These are phyloP conservation scores for Pseudofabraea citricarpa DNA, from an alignment of 2,329 filamentous ascomycete species.

Conservation along the genomic window DNA sequence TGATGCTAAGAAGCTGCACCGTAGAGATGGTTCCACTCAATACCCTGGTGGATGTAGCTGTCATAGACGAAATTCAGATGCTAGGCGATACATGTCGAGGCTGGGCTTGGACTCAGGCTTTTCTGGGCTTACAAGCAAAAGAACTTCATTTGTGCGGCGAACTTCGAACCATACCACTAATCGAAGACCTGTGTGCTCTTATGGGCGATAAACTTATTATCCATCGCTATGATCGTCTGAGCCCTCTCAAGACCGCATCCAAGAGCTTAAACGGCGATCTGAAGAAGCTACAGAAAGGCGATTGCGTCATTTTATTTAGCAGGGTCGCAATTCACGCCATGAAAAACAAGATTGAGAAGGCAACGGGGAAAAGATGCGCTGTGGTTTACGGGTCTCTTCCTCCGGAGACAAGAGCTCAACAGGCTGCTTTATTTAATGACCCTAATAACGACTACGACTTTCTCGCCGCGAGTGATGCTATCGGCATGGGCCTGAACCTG, in stretches of 20 bases:
- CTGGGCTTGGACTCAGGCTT: constrained; percentile 90
- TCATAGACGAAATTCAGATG: constrained; percentile 99
- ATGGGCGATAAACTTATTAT: constrained; percentile 80
- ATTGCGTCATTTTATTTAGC: constrained; percentile 85
- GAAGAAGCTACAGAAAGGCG: constrained; percentile 72
- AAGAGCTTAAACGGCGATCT: constrained; percentile 61
- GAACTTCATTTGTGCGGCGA: constrained; percentile 95
- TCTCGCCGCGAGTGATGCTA: constrained; percentile 88
- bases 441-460: constrained; percentile 94
- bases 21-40: constrained; percentile 75
- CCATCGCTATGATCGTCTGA: constrained; percentile 79
- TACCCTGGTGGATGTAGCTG: constrained; percentile 69
- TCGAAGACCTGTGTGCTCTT: constrained; percentile 70
- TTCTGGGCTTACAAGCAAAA: constrained; percentile 79
- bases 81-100: constrained; percentile 75
- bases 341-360: constrained; percentile 70
- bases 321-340: constrained; percentile 76
- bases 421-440: constrained; percentile 91
- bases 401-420: constrained; percentile 86
- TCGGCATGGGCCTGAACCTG: constrained; percentile 95
- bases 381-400: constrained; percentile 91
- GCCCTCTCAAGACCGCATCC: constrained; percentile 63
- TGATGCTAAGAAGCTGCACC: constrained; percentile 80
- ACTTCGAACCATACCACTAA: constrained; percentile 71
- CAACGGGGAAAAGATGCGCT: constrained; percentile 76